These are phyloP conservation scores for Graphiopsis chlorocephala DNA, from an alignment of 2,329 filamentous ascomycete genomes.

Conservation along the genomic window DNA sequence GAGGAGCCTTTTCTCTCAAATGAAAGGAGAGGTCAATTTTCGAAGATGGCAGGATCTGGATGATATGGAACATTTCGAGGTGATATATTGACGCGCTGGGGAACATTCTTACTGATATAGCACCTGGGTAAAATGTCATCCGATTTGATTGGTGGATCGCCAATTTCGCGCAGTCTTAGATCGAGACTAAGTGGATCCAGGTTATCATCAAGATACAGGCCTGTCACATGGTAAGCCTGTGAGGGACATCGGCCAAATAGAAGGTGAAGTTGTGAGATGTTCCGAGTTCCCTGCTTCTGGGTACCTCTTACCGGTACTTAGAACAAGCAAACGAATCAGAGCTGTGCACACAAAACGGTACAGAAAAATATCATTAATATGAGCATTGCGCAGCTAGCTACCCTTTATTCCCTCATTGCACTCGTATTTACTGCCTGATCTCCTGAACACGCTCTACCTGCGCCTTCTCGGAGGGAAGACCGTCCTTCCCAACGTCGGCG, in stretches of 20 bases:
- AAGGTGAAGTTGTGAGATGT: not conserved
- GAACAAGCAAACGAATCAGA: not conserved
- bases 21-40: not conserved
- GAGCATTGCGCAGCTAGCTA: not conserved
- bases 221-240: not conserved
- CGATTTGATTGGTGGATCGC: constrained; percentile 1
- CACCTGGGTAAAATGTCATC: not conserved
- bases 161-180: not conserved
- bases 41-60: not conserved
- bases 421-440: not conserved
- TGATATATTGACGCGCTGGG: not conserved
- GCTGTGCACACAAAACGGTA: not conserved
- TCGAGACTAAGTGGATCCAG: not conserved
- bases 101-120: not conserved
- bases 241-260: not conserved
- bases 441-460: constrained; percentile 23
- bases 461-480: constrained; percentile 10
- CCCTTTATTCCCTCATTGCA: not conserved
- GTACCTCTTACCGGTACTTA: not conserved
- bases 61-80: not conserved
- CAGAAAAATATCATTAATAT: not conserved
- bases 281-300: no score
- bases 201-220: not conserved
- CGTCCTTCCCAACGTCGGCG: constrained; percentile 19
- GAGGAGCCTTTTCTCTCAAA: not conserved